phyloP scores from a whole-genome alignment of 257 asterid genomes.

The Solanum bulbocastanum region DNA sequence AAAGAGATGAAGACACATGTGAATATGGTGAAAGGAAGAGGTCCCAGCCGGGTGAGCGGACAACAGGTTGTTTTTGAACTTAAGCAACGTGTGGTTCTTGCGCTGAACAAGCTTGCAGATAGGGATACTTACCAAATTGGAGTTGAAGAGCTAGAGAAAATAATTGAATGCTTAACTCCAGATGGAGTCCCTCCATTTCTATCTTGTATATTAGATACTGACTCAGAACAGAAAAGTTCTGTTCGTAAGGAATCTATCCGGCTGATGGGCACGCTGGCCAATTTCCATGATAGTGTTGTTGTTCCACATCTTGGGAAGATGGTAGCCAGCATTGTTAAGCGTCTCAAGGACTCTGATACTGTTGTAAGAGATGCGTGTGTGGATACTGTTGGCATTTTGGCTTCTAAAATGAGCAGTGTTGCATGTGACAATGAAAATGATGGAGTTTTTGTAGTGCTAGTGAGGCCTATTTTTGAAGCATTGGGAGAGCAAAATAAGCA shows the following conservation, averaged over 20 bases:
- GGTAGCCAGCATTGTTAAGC: conserved; percentile 71
- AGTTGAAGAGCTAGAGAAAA: conserved; percentile 74
- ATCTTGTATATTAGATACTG: conserved; percentile 79
- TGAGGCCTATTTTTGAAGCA: conserved; percentile 90
- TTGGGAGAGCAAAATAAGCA: conserved; percentile 87
- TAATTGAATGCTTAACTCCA: conserved; percentile 51
- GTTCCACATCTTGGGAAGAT: conserved; percentile 73
- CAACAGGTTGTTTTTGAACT: conserved; percentile 74
- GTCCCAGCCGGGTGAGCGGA: conserved; percentile 36
- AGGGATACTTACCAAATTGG: conserved; percentile 85
- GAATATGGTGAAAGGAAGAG: conserved; percentile 53
- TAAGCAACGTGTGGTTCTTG: conserved; percentile 65
- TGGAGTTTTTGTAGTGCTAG: conserved; percentile 55
- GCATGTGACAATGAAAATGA: conserved; percentile 42
- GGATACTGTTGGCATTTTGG: conserved; percentile 71
- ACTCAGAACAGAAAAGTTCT: conserved; percentile 65
- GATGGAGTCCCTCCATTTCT: conserved; percentile 66
- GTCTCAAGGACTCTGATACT: conserved; percentile 86
- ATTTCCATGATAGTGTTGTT: conserved; percentile 44
- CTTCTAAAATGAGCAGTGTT: conserved; percentile 50
- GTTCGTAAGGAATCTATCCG: conserved; percentile 92
- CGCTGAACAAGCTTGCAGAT: conserved; percentile 84
- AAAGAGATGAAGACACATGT: conserved; percentile 40
- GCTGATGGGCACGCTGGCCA: conserved; percentile 61
- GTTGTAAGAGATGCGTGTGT: conserved; percentile 76